phyloP scores from a whole-genome alignment of 495 filamentous ascomycete species.

The Aspergillus conjunctus region DNA sequence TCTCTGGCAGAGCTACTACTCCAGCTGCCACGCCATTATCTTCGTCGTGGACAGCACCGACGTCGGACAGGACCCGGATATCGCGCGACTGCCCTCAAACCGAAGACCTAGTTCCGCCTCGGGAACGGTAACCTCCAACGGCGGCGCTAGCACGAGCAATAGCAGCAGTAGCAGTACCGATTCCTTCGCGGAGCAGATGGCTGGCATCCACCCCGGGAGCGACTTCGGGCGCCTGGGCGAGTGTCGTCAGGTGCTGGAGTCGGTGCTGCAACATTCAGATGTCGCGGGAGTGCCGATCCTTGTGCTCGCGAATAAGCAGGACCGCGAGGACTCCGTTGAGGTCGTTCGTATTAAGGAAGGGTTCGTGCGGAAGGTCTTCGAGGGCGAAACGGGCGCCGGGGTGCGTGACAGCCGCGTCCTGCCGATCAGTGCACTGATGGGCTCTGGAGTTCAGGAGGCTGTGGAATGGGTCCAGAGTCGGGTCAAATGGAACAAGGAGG shows the following conservation, averaged over 20 bases:
- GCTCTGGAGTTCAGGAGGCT: constrained; percentile 88
- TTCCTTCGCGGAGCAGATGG: constrained; percentile 39
- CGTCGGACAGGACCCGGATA: constrained; percentile 73
- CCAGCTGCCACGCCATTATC: constrained; percentile 91
- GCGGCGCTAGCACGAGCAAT: background rate
- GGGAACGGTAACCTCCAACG: constrained; percentile 10
- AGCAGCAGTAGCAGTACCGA: constrained; percentile 14
- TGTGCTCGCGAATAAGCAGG: constrained; percentile 96
- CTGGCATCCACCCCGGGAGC: constrained; percentile 48
- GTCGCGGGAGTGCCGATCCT: constrained; percentile 89
- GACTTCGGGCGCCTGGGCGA: constrained; percentile 75
- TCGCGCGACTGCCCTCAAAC: constrained; percentile 34
- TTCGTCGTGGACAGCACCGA: constrained; percentile 96
- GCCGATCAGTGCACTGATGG: constrained; percentile 87
- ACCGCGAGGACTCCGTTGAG: constrained; percentile 95
- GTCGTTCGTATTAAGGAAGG: constrained; percentile 97
- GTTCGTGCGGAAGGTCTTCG: constrained; percentile 88
- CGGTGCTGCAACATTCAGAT: constrained; percentile 78
- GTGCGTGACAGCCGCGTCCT: constrained; percentile 88
- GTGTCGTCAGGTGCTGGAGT: constrained; percentile 84
- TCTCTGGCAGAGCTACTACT: constrained; percentile 96
- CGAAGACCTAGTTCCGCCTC: constrained; percentile 38
- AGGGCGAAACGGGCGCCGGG: constrained; percentile 82
- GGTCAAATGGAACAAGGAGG: constrained; percentile 96
- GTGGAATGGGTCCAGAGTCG: constrained; percentile 92